Conservation (phyloP, 2,329 filamentous ascomycete species). For the Zasmidium angulare region DNA sequence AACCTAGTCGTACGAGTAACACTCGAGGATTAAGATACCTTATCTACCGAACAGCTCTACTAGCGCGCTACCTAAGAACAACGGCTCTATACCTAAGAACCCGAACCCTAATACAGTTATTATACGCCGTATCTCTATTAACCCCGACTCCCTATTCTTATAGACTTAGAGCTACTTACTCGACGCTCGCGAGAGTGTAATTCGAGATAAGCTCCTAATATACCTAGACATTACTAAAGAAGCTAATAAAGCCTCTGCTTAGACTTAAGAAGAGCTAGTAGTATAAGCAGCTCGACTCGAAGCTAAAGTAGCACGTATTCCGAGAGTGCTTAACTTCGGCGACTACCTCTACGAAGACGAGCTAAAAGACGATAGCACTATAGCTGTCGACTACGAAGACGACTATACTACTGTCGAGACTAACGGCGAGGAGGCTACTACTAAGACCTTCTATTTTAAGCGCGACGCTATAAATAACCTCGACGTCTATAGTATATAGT, state of each 20-base stretch:
- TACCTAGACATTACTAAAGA: neutral
- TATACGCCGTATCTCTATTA: neutral
- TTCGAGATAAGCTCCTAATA: neutral
- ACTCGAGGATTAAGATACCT: neutral
- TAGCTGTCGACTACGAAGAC: neutral
- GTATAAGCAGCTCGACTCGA: neutral
- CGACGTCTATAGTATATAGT: neutral
- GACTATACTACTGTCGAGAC: neutral
- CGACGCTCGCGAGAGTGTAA: neutral
- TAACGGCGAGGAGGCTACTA: neutral
- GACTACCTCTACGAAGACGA: neutral
- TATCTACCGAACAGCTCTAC: neutral
- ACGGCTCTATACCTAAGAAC: too few species aligned
- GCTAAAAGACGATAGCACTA: neutral
- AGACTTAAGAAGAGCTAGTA: too few species aligned
- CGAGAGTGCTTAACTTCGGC: neutral
- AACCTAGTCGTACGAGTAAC: neutral
- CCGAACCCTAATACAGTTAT: neutral
- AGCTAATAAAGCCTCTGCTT: too few species aligned
- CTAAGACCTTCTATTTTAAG: neutral
- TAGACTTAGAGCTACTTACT: neutral
- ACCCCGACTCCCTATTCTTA: neutral
- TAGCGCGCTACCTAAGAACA: too few species aligned
- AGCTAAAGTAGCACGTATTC: neutral
- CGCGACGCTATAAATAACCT: neutral